Evolutionary conservation across 2,329 filamentous ascomycete species (phyloP), one percentile per base, ranked within the genome.

Genomic region (Mycosphaerelloides madeirae): DNA sequence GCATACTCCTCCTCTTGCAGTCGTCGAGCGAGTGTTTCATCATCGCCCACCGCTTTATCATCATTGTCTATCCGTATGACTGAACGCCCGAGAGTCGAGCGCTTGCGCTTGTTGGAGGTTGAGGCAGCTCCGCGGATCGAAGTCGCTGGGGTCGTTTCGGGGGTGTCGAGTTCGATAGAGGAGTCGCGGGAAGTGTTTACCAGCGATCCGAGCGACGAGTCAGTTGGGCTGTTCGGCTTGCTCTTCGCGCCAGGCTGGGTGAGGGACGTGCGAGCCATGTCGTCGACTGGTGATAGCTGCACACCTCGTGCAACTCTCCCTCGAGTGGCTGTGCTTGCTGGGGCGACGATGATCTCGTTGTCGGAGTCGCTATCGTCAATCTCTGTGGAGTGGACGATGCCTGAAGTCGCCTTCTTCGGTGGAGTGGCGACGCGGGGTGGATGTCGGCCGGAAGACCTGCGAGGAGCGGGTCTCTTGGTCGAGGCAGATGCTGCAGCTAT

Each of bases 91-190:
- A 64, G 50, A 1, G 46, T 38, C 31, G 60, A 61, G 35, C 59
- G 55, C 55, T 65, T 67, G 42, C 63, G 60, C 48, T 59, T 65
- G 53, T 29, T 33, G 11, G 25, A 46, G 3, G 12, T 57, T 25
- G 22, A n/a, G 0, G 50, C 36, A 40, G 56, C 58, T 38, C 63
- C 53, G 38, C 43, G 57, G 7, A 69, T 52, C 7, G 70, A 70
- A 18, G 70, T 67, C 16, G 68, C 71, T 3, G 79, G 80, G 8
- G 80, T 83, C 14, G 82, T 85, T 29, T 71, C 76, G 3, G 81
- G 80, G 3, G 82, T 85, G 46, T 79, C 80, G 55, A 75, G 77
- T 14, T 72, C 76, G 29, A 70, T 68, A 9, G 68, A 75, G 5
- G 68, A 67, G 42, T 70, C 70, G 41, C 69, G 53, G 8, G 59